phyloP scores from a whole-genome alignment of 75 land plant species.

The Pseudotsuga menziesii region DNA sequence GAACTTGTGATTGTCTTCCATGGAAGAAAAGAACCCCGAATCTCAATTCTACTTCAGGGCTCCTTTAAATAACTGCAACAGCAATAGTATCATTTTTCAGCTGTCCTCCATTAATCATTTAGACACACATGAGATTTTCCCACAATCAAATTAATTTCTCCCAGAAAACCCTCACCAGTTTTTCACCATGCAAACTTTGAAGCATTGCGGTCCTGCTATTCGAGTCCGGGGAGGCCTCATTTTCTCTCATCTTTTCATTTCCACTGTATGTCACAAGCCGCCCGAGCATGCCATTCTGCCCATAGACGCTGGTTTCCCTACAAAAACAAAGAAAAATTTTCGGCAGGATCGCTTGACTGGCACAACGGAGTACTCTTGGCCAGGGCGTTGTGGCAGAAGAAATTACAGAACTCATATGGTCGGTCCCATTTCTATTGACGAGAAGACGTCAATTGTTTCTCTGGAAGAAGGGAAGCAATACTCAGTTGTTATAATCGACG shows the following conservation, averaged over 20 bases:
- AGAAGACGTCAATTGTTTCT: not conserved
- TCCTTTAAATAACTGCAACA: no score
- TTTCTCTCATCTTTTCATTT: not conserved
- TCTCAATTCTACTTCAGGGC: no score
- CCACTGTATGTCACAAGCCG: not conserved
- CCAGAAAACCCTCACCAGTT: no score
- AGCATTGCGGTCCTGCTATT: not conserved
- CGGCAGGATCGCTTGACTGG: not conserved
- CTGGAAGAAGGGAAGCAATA: conserved; percentile 3
- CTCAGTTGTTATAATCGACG: conserved; percentile 2
- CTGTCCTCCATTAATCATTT: no score
- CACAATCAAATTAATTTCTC: no score
- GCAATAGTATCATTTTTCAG: no score
- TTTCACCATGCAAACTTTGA: not conserved
- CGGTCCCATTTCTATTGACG: conserved; percentile 5
- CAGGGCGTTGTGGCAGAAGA: not conserved
- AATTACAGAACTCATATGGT: not conserved
- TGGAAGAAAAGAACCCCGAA: no score
- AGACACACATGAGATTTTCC: no score
- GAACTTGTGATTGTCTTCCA: no score
- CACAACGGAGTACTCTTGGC: not conserved
- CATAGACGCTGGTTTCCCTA: not conserved
- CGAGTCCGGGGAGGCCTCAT: not conserved
- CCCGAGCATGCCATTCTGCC: not conserved
- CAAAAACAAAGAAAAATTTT: not conserved